Evolutionary conservation across 2,329 filamentous ascomycete genomes (phyloP).

Genomic region (Ceratocystis albifundus): DNA sequence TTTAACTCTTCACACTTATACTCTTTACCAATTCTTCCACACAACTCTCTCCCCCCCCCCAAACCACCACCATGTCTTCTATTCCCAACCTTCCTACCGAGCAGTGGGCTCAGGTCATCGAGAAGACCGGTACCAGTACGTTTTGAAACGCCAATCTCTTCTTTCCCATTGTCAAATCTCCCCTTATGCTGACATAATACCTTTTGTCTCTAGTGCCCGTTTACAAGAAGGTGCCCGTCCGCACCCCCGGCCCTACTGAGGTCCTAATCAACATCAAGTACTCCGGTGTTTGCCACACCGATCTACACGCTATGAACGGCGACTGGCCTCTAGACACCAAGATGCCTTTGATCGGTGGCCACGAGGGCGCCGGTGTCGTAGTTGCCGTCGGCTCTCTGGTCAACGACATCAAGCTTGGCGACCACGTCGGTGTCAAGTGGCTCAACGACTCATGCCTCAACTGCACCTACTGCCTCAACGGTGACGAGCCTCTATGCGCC

Average conservation of each 20-base stretch:
- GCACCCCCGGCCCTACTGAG: conserved; percentile 73
- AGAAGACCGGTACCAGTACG: conserved; percentile 63
- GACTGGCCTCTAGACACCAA: conserved; percentile 83
- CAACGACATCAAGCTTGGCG: conserved; percentile 65
- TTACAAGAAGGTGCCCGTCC: conserved; percentile 74
- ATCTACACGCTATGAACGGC: conserved; percentile 66
- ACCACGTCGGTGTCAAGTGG: conserved; percentile 86
- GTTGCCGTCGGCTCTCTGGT: conserved; percentile 70
- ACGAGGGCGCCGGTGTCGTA: conserved; percentile 68
- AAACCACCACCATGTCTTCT: conserved; percentile 27
- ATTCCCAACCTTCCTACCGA: conserved; percentile 53
- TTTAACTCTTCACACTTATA: not conserved
- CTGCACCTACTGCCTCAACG: conserved; percentile 71
- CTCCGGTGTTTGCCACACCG: conserved; percentile 84
- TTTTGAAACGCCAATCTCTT: conserved; percentile 24
- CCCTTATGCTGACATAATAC: not conserved
- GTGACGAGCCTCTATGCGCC: conserved; percentile 73
- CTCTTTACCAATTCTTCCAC: conserved; percentile 8
- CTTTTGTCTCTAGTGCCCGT: conserved; percentile 39
- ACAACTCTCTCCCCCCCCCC: conserved; percentile 14
- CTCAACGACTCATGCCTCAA: conserved; percentile 75
- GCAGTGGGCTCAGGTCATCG: conserved; percentile 87
- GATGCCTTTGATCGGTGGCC: conserved; percentile 73
- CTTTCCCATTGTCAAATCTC: not conserved
- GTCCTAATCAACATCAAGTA: conserved; percentile 86